A percentile compares a stretch with the other conserved stretches of the same genome.
Conservation (phyloP, 805 yeast species). For the Barnettozyma sucrosica region DNA sequence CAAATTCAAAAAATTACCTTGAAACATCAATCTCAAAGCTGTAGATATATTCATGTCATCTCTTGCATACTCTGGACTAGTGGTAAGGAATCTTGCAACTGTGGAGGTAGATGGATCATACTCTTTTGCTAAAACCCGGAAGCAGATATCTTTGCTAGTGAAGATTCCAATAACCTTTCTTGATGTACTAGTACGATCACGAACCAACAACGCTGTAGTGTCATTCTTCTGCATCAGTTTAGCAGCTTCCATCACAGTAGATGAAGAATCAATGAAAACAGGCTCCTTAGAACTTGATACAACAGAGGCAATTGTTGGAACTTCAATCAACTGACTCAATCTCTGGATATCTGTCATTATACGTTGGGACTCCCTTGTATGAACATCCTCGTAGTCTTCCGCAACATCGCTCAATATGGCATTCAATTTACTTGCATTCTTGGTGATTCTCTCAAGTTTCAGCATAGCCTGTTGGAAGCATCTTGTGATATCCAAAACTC, state of each 20-base stretch:
- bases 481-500: conserved; percentile 40
- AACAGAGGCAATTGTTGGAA: conserved; percentile 33
- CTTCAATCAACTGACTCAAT: conserved; percentile 35
- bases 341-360: conserved; percentile 31
- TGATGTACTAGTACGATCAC: conserved; percentile 28
- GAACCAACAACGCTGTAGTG: conserved; percentile 37
- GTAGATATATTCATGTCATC: conserved; percentile 34
- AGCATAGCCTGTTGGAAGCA: conserved; percentile 43
- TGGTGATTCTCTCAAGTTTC: conserved; percentile 35
- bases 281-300: conserved; percentile 22
- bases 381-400: conserved; percentile 24
- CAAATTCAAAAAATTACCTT: conserved; percentile 39
- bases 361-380: conserved; percentile 20
- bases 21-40: conserved; percentile 41
- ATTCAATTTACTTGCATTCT: conserved; percentile 31
- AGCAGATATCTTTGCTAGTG: conserved; percentile 41
- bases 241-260: conserved; percentile 35
- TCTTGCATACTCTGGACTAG: conserved; percentile 41
- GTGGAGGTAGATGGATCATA: conserved; percentile 33
- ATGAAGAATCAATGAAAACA: conserved; percentile 31
- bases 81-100: conserved; percentile 39
- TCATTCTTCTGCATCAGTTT: conserved; percentile 32
- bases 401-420: conserved; percentile 27
- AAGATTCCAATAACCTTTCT: conserved; percentile 39
- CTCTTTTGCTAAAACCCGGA: conserved; percentile 33